Conservation (phyloP, 2,329 filamentous ascomycete species). For the Periconia sp. region DNA sequence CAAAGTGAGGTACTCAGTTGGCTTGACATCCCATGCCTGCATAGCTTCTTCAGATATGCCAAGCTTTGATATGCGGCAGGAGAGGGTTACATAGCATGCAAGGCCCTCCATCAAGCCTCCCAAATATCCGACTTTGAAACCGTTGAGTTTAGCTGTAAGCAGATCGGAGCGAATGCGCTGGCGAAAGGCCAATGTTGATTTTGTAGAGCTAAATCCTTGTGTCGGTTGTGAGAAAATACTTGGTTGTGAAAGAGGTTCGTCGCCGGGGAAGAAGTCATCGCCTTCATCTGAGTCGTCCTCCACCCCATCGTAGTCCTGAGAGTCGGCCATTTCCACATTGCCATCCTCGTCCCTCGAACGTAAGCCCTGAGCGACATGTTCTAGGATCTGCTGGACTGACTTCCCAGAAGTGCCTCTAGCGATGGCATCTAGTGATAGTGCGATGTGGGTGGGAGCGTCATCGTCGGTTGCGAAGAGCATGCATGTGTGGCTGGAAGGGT, state of each 20-base stretch:
- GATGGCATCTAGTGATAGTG: constrained; percentile 48
- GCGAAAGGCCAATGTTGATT: constrained; percentile 27
- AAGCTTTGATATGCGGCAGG: constrained; percentile 69
- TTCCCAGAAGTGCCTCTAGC: constrained; percentile 47
- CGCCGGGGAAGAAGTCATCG: constrained; percentile 41
- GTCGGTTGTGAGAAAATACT: neutral
- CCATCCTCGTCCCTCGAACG: constrained; percentile 44
- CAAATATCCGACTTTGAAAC: constrained; percentile 70
- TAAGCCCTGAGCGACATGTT: constrained; percentile 45
- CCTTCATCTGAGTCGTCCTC: constrained; percentile 37
- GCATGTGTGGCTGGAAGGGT: constrained; percentile 60
- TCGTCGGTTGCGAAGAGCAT: constrained; percentile 56
- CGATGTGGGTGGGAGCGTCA: constrained; percentile 47
- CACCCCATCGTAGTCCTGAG: constrained; percentile 33
- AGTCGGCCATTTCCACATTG: constrained; percentile 47
- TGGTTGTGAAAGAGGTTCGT: constrained; percentile 10
- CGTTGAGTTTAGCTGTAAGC: constrained; percentile 60
- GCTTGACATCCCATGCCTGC: constrained; percentile 72
- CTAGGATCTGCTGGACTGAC: constrained; percentile 53
- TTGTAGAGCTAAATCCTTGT: constrained; percentile 10
- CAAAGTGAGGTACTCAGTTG: constrained; percentile 70
- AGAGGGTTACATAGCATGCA: constrained; percentile 63
- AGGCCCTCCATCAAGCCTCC: constrained; percentile 53
- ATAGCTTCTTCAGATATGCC: constrained; percentile 73
- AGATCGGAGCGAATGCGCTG: constrained; percentile 63